Percentiles rank a stretch among this genome's conserved stretches.
These are phyloP conservation scores for Castanea sativa DNA, from an alignment of 306 rosid species.

Conservation along the genomic window DNA sequence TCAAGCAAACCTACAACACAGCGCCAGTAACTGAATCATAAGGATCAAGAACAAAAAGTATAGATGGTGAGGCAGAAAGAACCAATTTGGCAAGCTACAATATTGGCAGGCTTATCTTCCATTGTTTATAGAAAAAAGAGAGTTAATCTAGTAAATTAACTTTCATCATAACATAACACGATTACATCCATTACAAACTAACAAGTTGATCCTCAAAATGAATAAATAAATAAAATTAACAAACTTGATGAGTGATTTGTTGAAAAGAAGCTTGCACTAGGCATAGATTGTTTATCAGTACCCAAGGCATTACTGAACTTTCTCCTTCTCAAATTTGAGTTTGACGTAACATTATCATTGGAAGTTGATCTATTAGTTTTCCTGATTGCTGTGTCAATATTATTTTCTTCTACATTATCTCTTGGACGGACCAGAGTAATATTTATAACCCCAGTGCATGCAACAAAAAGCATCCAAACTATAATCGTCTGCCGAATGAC, in stretches of 20 bases:
- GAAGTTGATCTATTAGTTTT: conserved; percentile 24
- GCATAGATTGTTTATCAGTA: conserved; percentile 19
- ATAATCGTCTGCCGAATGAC: conserved; percentile 84
- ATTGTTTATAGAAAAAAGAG: neutral
- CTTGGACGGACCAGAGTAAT: conserved; percentile 33
- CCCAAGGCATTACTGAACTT: conserved; percentile 32
- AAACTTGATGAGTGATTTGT: conserved; percentile 51
- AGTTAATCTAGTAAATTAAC: neutral
- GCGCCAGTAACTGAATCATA: conserved; percentile 4
- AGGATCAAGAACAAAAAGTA: neutral
- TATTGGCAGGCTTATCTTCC: neutral
- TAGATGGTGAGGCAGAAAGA: neutral
- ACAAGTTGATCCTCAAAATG: too few species aligned
- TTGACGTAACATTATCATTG: conserved; percentile 18
- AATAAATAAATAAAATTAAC: neutral
- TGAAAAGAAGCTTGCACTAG: conserved; percentile 22
- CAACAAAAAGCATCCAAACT: conserved; percentile 83
- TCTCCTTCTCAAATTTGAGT: conserved; percentile 56
- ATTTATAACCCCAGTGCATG: conserved; percentile 63
- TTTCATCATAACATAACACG: neutral
- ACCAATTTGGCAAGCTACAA: neutral
- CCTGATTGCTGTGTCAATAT: conserved; percentile 30
- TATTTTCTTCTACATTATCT: conserved; percentile 27
- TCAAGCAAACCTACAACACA: conserved; percentile 57
- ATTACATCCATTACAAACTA: neutral